phyloP scores from a whole-genome alignment of 2,329 filamentous ascomycete genomes.

The Lachnellula subtilissima region DNA sequence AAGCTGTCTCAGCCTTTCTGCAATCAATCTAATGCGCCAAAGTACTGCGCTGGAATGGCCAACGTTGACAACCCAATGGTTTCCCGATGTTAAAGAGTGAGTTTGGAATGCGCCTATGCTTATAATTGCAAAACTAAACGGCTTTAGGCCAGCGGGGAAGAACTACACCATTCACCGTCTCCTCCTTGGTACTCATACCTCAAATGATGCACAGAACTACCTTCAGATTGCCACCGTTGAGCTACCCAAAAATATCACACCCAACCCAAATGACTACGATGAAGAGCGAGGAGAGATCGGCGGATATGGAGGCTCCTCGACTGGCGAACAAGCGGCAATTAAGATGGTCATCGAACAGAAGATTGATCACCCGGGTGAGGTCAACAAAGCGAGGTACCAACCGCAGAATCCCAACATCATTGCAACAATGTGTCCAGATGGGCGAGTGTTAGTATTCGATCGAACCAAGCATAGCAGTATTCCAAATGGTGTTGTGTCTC shows the following conservation, averaged over 20 bases:
- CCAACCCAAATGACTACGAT: constrained; percentile 81
- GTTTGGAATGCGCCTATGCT: constrained; percentile 18
- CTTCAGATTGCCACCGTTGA: constrained; percentile 93
- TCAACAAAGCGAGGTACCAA: constrained; percentile 98
- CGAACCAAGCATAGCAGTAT: constrained; percentile 84
- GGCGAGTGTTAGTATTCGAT: constrained; percentile 88
- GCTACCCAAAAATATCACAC: constrained; percentile 71
- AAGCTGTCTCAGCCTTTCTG: not conserved
- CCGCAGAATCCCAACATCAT: constrained; percentile 97
- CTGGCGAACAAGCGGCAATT: constrained; percentile 66
- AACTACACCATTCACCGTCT: constrained; percentile 84
- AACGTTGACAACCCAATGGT: constrained; percentile 95
- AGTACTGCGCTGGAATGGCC: constrained; percentile 95
- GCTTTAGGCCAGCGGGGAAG: constrained; percentile 66
- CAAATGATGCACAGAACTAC: constrained; percentile 79
- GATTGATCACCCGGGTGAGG: constrained; percentile 93
- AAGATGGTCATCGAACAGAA: constrained; percentile 91
- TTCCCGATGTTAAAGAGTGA: constrained; percentile 84
- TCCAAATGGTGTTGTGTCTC: constrained; percentile 68
- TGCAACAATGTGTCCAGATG: constrained; percentile 84
- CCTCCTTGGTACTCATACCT: constrained; percentile 91
- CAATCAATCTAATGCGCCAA: constrained; percentile 13
- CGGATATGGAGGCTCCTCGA: constrained; percentile 70
- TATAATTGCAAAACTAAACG: constrained; percentile 2
- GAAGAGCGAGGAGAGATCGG: constrained; percentile 90